Percentiles rank a stretch among this genome's conserved stretches.
phyloP scores from a whole-genome alignment of 2,329 filamentous ascomycete species.

The Paraphoma sp. region DNA sequence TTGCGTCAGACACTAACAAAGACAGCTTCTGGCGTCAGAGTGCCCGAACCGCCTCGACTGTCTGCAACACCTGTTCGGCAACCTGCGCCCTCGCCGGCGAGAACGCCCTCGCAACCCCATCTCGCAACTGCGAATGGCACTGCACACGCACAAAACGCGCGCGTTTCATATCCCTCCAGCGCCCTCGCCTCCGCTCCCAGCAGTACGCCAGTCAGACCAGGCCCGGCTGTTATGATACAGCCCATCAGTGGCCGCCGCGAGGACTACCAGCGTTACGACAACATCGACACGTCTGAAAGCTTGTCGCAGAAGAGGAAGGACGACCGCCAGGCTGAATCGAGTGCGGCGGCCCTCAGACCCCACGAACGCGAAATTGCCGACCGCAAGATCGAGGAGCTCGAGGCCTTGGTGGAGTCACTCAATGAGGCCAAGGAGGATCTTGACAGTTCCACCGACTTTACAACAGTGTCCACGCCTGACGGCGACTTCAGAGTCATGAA shows the following conservation, averaged over 20 bases:
- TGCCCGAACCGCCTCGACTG: constrained; percentile 16
- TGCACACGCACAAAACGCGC: constrained; percentile 20
- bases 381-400: constrained; percentile 72
- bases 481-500: constrained; percentile 72
- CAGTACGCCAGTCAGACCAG: constrained; percentile 28
- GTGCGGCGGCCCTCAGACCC: constrained; percentile 66
- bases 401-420: constrained; percentile 72
- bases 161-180: constrained; percentile 18
- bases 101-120: constrained; percentile 12
- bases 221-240: constrained; percentile 58
- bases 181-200: constrained; percentile 18
- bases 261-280: constrained; percentile 50
- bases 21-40: constrained; percentile 20
- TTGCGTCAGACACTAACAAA: constrained; percentile 16
- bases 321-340: constrained; percentile 60
- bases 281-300: constrained; percentile 39
- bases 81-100: constrained; percentile 17
- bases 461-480: constrained; percentile 58
- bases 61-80: constrained; percentile 14
- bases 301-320: constrained; percentile 60
- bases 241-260: constrained; percentile 49
- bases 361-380: constrained; percentile 86
- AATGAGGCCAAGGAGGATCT: constrained; percentile 78
- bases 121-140: constrained; percentile 15
- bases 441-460: constrained; percentile 65